Conservation (phyloP, 192 early-diverging fungal genomes). For the Backusella circina region DNA sequence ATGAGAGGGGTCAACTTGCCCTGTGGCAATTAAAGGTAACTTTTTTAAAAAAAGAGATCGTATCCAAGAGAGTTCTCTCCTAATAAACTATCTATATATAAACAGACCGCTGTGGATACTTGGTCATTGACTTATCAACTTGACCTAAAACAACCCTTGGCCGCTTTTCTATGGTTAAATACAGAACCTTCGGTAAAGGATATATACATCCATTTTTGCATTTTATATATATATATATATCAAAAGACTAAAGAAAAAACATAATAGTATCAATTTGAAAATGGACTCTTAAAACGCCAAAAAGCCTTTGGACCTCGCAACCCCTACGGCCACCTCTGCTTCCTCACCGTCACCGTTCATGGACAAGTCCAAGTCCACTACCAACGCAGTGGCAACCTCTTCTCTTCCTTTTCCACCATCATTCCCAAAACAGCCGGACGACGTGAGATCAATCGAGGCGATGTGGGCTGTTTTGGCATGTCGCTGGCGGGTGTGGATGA, state of each 20-base stretch:
- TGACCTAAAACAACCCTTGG: slow-evolving; percentile 28
- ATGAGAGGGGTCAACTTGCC: slow-evolving; percentile 34
- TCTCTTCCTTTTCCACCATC: slow-evolving; percentile 26
- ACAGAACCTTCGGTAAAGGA: slow-evolving; percentile 26
- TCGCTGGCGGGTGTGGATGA: slow-evolving; percentile 19
- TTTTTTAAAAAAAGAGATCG: background rate
- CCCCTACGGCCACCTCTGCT: slow-evolving; percentile 31
- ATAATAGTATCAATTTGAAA: background rate
- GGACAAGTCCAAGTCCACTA: slow-evolving; percentile 35
- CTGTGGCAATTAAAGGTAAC: slow-evolving; percentile 33
- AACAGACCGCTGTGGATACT: slow-evolving; percentile 18
- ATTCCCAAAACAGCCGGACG: slow-evolving; percentile 17
- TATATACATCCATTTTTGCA: background rate
- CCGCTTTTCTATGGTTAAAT: slow-evolving; percentile 30
- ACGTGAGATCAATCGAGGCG: slow-evolving; percentile 9
- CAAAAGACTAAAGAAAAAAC: background rate
- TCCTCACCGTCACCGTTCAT: slow-evolving; percentile 29
- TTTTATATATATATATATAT: background rate
- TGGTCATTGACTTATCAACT: slow-evolving; percentile 20
- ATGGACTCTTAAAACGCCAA: background rate
- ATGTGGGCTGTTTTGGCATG: slow-evolving; percentile 23
- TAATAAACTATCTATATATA: background rate
- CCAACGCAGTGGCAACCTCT: slow-evolving; percentile 29
- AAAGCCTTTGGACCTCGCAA: slow-evolving; percentile 25
- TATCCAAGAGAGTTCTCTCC: too few relatives aligned